Base-by-base conservation (phyloP, 192 early-diverging fungal species). In the Endogone sp. region DNA sequence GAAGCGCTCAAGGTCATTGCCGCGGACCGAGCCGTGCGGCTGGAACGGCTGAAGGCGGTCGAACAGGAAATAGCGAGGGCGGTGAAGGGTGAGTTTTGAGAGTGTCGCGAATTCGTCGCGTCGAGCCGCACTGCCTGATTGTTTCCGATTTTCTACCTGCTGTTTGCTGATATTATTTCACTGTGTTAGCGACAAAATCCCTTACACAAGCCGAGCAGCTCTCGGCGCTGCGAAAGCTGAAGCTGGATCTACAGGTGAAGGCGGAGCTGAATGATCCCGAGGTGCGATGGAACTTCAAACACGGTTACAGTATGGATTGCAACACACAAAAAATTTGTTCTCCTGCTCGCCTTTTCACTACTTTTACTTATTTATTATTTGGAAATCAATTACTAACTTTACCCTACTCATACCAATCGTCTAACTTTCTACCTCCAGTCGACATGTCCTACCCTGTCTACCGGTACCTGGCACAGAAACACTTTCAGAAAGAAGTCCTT, bases 381-480 rank as follows among this genome's bases (percentile, higher is more conserved):
- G n/a, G n/a, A n/a, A n/a, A n/a, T n/a, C n/a, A n/a, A n/a, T n/a
- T n/a, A n/a, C n/a, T n/a, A n/a, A n/a, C n/a, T n/a, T n/a, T n/a
- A 49, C 37, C 37, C 16, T 49, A 16, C 37, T 49, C 37, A 6
- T 49, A 6, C 37, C 37, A 11, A 49, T 16, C 37, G 37, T 1
- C 37, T 49, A 6, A 16, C 37, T 16, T 16, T 49, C 6, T 49
- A 16, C 37, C 22, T 63, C 21, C 74, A 73, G 76, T 82, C 56
- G 91, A 93, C 70, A 85, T 91, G 80, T 78, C 76, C 26, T 79
- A 80, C 63, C 87, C 91, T 23, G 90, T 91, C 3, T 90, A 90
- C 74, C 84, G 84, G 66, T 82, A 89, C 73, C 77, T 93, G 77
- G 75, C 77, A 66, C 72, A 89, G 74, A 72, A 81, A 44, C 78